phyloP scores from a whole-genome alignment of 2,329 filamentous ascomycete species.

The Fusarium continuum region DNA sequence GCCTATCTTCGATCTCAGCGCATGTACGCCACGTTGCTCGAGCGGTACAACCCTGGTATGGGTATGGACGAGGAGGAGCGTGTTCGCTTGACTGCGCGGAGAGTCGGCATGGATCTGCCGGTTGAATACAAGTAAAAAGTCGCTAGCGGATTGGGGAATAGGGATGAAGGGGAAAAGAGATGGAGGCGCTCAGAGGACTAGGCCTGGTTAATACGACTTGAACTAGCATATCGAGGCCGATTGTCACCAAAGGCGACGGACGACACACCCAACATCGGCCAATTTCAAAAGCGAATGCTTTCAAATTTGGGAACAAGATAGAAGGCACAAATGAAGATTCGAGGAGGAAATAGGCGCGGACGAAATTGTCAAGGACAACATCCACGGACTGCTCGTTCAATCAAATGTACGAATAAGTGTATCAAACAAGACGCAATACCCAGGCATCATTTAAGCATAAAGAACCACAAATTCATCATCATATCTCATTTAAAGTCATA shows the following conservation, averaged over 20 bases:
- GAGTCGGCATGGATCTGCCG: slow-evolving; percentile 91
- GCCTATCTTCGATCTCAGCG: slow-evolving; percentile 87
- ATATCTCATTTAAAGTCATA: slow-evolving; percentile 26
- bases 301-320: neutral
- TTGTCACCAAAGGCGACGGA: neutral
- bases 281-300: neutral
- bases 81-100: slow-evolving; percentile 81
- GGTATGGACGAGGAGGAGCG: slow-evolving; percentile 86
- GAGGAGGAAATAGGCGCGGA: neutral
- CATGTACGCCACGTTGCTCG: slow-evolving; percentile 80
- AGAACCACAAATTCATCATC: slow-evolving; percentile 22
- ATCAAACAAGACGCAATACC: slow-evolving; percentile 30
- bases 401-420: slow-evolving; percentile 35
- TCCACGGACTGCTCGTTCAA: neutral
- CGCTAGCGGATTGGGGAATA: neutral
- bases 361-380: neutral
- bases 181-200: neutral
- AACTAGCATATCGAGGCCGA: neutral
- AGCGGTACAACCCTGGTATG: slow-evolving; percentile 95
- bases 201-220: neutral
- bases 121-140: slow-evolving; percentile 57
- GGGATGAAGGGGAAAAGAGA: neutral
- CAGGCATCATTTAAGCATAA: slow-evolving; percentile 4
- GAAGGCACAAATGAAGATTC: neutral
- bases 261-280: neutral